A percentile compares a stretch with the other conserved stretches of the same genome.
These are phyloP conservation scores for Nephelium lappaceum DNA, from an alignment of 345 rosid genomes.

Conservation along the genomic window DNA sequence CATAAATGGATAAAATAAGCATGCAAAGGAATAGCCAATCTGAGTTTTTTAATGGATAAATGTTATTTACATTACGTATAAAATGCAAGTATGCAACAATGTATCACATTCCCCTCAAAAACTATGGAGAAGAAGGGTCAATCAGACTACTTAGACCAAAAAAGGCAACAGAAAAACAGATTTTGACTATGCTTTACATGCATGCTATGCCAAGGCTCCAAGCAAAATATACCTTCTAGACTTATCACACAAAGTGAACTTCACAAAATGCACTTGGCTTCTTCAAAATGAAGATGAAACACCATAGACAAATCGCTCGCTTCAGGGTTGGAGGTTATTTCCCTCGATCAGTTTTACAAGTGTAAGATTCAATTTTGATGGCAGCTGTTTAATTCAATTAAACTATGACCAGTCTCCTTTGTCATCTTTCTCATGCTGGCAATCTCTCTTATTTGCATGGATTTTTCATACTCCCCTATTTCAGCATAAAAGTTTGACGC, in stretches of 20 bases:
- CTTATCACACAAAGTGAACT: constrained; percentile 31
- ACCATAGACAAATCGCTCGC: background rate
- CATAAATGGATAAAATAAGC: constrained; percentile 18
- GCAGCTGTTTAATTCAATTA: constrained; percentile 36
- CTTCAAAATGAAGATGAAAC: constrained; percentile 35
- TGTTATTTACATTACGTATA: constrained; percentile 17
- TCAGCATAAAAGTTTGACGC: constrained; percentile 73
- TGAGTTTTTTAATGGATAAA: constrained; percentile 13
- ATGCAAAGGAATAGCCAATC: constrained; percentile 7
- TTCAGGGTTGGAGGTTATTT: background rate
- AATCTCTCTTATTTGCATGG: constrained; percentile 54
- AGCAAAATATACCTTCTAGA: constrained; percentile 39
- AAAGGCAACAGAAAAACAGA: constrained; percentile 31
- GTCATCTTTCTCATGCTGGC: constrained; percentile 53
- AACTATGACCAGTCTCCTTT: constrained; percentile 65
- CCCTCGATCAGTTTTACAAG: background rate
- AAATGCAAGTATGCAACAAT: constrained; percentile 14
- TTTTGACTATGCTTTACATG: constrained; percentile 30
- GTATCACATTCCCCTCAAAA: constrained; percentile 15
- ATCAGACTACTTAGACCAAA: constrained; percentile 43
- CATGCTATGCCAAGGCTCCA: constrained; percentile 39
- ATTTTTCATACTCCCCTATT: constrained; percentile 58
- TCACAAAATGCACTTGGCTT: constrained; percentile 32
- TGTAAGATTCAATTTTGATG: constrained; percentile 21
- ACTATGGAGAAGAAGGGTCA: constrained; percentile 21